phyloP scores from a whole-genome alignment of 441 rosid species.

The Isatis lusitanica region DNA sequence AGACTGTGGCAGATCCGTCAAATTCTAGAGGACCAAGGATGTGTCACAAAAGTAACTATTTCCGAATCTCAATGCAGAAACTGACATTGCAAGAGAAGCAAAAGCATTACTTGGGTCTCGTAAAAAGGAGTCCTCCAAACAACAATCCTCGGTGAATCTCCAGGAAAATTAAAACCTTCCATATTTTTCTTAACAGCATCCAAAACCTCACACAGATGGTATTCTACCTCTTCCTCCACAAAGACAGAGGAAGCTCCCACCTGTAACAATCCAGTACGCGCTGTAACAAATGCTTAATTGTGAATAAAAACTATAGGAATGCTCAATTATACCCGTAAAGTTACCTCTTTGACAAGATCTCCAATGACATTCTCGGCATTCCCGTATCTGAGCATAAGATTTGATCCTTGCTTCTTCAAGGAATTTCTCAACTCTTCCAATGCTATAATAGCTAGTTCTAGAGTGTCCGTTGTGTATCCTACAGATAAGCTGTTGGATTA shows the following conservation, averaged over 20 bases:
- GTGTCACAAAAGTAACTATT: constrained; percentile 3
- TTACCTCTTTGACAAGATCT: constrained; percentile 68
- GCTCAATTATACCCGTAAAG: not conserved
- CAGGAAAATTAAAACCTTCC: constrained; percentile 28
- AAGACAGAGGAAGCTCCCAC: constrained; percentile 57
- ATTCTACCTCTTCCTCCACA: constrained; percentile 83
- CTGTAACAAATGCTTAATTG: constrained; percentile 8
- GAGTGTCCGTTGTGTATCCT: constrained; percentile 80
- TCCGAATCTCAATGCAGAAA: not conserved
- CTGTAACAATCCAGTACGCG: constrained; percentile 43
- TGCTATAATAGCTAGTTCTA: constrained; percentile 68
- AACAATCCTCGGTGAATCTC: constrained; percentile 38
- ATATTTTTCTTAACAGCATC: constrained; percentile 46
- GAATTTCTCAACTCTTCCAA: constrained; percentile 62
- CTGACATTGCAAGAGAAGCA: not conserved
- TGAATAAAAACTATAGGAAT: constrained; percentile 14
- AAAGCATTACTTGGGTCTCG: constrained; percentile 55
- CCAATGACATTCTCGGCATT: constrained; percentile 59
- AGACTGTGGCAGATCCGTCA: constrained; percentile 57
- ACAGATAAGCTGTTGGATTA: constrained; percentile 20
- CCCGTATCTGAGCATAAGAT: constrained; percentile 83
- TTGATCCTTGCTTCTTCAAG: constrained; percentile 61
- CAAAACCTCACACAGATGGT: constrained; percentile 46
- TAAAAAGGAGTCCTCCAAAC: constrained; percentile 81
- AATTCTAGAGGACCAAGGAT: constrained; percentile 43